Conservation (phyloP, 2,329 filamentous ascomycete genomes). For the Botrytis tulipae region DNA sequence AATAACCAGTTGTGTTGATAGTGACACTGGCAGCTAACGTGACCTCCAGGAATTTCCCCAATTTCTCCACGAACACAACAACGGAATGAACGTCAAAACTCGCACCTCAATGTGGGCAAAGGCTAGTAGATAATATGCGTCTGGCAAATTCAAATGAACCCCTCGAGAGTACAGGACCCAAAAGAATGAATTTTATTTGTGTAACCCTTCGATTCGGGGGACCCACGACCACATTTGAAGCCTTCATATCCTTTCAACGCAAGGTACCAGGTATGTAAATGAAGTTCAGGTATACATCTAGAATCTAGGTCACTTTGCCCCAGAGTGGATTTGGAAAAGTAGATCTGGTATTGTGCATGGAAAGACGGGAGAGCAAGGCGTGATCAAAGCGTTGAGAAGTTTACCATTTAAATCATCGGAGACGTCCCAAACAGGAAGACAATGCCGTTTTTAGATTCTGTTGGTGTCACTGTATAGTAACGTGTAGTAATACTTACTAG, state of each 20-base stretch:
- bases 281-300: neutral
- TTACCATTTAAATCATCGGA: neutral
- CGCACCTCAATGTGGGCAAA: neutral
- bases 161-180: neutral
- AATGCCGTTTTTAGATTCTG: neutral
- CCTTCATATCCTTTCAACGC: neutral
- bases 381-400: neutral
- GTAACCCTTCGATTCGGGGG: neutral
- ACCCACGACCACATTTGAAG: slow-evolving; percentile 7
- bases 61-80: neutral
- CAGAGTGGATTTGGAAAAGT: neutral
- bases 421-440: neutral
- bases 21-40: neutral
- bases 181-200: slow-evolving; percentile 7
- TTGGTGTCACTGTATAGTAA: neutral
- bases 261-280: slow-evolving; percentile 11
- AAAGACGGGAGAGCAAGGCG: slow-evolving; percentile 9
- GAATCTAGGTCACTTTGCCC: slow-evolving; percentile 1
- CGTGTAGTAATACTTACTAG: neutral
- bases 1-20: neutral
- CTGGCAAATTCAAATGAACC: neutral
- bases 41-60: slow-evolving; percentile 5
- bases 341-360: slow-evolving; percentile 9
- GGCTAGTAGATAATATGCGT: neutral
- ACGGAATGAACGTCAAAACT: neutral